Base-by-base conservation (phyloP, 2,329 filamentous ascomycete genomes). In the Cordyceps fumosorosea region DNA sequence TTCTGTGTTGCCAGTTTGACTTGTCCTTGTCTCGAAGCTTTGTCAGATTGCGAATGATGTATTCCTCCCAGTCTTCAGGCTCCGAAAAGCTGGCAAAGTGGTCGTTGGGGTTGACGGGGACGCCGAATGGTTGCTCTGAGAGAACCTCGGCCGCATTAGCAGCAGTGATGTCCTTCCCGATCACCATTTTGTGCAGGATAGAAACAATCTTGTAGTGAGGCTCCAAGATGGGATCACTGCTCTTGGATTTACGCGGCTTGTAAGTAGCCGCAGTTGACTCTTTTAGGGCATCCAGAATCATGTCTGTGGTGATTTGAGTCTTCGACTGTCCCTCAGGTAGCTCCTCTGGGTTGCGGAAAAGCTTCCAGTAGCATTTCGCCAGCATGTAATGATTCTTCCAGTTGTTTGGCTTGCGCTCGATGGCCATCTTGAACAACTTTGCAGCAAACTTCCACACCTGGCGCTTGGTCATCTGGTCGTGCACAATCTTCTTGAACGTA, bases 1-100 rank as follows among this genome's bases (percentile, higher is more conserved):
- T 92, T 22, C 93, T 89, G 72, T 97, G 93, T 70, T 97, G 93
- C 93, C 93, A 97, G 69, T 95, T 93, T 0, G 90, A 89, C 77
- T 96, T 96, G 75, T 97, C 93, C 64, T 91, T 91, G 55, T 86
- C 84, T 14, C 81, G 80, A 11, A 86, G 71, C 59, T 78, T 78
- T 8, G 75, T 75, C 47, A 86, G 69, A 52, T 77, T 82, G 54
- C 77, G 76, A 45, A 84, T 80, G 6, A 85, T 74, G 56, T 81
- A 84, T 40, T 77, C 75, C 53, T 84, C 80, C 83, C 84, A 81
- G 75, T 85, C 83, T 67, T 90, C 90, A 1, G 74, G 71, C 56
- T 76, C 72, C 1, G 70, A 68, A 55, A 77, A 76, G 16, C 70
- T 69, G 5, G 70, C 72, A 62, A 71, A 75, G 32, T 69, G 66